A percentile compares a stretch with the other conserved stretches of the same genome.
phyloP scores from a whole-genome alignment of 306 rosid species.

The Gynostemma pentaphyllum region DNA sequence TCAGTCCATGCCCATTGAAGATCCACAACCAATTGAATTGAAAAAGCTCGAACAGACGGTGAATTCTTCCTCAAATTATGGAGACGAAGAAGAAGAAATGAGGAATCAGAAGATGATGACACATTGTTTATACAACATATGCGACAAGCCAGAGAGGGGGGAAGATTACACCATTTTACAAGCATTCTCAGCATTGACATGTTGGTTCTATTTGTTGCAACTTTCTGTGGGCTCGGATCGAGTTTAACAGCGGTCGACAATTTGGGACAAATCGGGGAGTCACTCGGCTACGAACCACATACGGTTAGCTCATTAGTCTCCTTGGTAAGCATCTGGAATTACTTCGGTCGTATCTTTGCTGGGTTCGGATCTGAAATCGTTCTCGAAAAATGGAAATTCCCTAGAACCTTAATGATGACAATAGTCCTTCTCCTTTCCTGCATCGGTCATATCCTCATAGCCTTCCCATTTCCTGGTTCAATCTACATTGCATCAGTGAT shows the following conservation, averaged over 20 bases:
- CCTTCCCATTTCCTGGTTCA: constrained; percentile 33
- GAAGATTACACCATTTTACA: constrained; percentile 41
- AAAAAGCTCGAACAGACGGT: too few relatives aligned
- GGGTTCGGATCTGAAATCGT: constrained; percentile 36
- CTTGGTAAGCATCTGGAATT: constrained; percentile 42
- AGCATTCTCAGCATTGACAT: constrained; percentile 31
- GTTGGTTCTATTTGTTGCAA: constrained; percentile 25
- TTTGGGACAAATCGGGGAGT: constrained; percentile 44
- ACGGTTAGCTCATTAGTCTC: constrained; percentile 27
- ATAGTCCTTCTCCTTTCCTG: constrained; percentile 29
- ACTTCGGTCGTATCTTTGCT: constrained; percentile 34
- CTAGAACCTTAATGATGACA: constrained; percentile 31
- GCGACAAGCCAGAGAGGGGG: constrained; percentile 16
- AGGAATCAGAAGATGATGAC: too few relatives aligned
- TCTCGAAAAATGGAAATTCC: constrained; percentile 21
- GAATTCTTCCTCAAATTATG: constrained; percentile 1
- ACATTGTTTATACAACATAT: background rate
- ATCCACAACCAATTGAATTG: background rate
- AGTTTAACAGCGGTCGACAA: constrained; percentile 37
- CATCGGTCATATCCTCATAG: constrained; percentile 24
- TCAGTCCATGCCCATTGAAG: constrained; percentile 2
- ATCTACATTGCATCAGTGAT: constrained; percentile 32
- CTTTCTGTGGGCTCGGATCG: constrained; percentile 30
- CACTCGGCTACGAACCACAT: constrained; percentile 22
- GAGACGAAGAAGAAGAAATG: background rate